Evolutionary conservation across 371 early-diverging fungal species (phyloP).

Genomic region (Lichtheimia ornata): DNA sequence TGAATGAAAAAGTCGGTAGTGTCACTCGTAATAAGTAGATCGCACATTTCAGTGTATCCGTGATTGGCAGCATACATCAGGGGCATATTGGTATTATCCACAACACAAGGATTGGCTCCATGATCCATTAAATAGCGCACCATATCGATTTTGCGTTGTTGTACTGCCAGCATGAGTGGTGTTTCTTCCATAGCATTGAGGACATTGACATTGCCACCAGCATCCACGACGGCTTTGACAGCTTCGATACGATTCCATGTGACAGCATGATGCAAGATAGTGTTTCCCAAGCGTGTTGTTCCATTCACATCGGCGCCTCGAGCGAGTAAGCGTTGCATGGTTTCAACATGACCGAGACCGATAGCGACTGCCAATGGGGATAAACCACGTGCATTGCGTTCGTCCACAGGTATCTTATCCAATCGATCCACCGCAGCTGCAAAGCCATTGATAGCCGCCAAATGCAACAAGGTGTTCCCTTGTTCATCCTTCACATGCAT

Average conservation of each 20-base stretch:
- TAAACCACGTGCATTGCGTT: conserved; percentile 33
- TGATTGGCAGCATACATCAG: conserved; percentile 53
- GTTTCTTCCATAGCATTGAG: conserved; percentile 47
- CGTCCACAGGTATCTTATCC: conserved; percentile 22
- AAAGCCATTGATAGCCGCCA: conserved; percentile 37
- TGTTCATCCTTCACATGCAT: conserved; percentile 56
- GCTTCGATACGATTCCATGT: conserved; percentile 49
- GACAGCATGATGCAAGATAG: conserved; percentile 47
- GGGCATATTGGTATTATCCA: conserved; percentile 27
- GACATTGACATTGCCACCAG: conserved; percentile 32
- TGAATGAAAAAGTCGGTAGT: conserved; percentile 37
- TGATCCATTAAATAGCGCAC: conserved; percentile 36
- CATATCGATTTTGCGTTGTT: conserved; percentile 51
- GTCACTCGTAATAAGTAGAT: conserved; percentile 27
- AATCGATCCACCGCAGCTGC: conserved; percentile 26
- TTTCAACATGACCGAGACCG: conserved; percentile 31
- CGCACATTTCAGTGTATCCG: conserved; percentile 50
- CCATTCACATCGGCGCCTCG: conserved; percentile 42
- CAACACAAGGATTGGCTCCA: conserved; percentile 40
- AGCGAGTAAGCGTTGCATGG: conserved; percentile 24
- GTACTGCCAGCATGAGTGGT: conserved; percentile 46
- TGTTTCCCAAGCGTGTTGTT: conserved; percentile 24
- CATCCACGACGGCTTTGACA: conserved; percentile 32
- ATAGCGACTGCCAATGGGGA: conserved; percentile 49
- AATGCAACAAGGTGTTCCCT: conserved; percentile 67